These are phyloP conservation scores for Piper betle DNA, from an alignment of 164 flowering plant genomes.

Conservation along the genomic window DNA sequence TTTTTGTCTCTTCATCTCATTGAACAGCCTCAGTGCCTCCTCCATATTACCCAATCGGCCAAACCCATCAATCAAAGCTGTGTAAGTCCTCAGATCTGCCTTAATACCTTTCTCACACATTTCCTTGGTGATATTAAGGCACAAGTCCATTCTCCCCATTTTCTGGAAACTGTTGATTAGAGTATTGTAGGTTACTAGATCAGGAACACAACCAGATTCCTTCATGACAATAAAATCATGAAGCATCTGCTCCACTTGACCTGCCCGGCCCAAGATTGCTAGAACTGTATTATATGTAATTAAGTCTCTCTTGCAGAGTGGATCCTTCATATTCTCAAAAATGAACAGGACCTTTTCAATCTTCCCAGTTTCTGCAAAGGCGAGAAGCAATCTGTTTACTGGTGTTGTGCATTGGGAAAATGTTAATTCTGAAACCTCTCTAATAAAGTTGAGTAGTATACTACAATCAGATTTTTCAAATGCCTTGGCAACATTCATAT, in stretches of 20 bases:
- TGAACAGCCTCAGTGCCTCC: slow-evolving; percentile 44
- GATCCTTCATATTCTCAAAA: slow-evolving; percentile 42
- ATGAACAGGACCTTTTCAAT: slow-evolving; percentile 60
- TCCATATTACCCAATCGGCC: slow-evolving; percentile 66
- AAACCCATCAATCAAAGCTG: slow-evolving; percentile 64
- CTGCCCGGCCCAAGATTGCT: slow-evolving; percentile 47
- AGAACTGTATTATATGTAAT: slow-evolving; percentile 62
- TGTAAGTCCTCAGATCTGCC: slow-evolving; percentile 81
- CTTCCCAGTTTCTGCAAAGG: slow-evolving; percentile 49
- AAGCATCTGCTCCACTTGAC: slow-evolving; percentile 60
- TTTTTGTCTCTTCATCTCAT: slow-evolving; percentile 49
- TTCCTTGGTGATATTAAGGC: slow-evolving; percentile 32
- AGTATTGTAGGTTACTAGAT: slow-evolving; percentile 69
- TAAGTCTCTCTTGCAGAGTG: slow-evolving; percentile 52
- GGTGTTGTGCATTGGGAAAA: slow-evolving; percentile 27
- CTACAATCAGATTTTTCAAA: slow-evolving; percentile 27
- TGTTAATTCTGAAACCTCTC: slow-evolving; percentile 36
- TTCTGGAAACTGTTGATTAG: slow-evolving; percentile 47
- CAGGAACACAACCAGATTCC: slow-evolving; percentile 36
- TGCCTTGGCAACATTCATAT: slow-evolving; percentile 45
- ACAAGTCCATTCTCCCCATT: slow-evolving; percentile 56
- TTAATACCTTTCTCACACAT: slow-evolving; percentile 45
- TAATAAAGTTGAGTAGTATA: slow-evolving; percentile 28
- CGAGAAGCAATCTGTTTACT: slow-evolving; percentile 53
- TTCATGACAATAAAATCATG: slow-evolving; percentile 49